Evolutionary conservation across 352 stramenopile species (phyloP), one percentile per base, ranked within the genome.

Genomic region (Phytophthora chlamydospora): DNA sequence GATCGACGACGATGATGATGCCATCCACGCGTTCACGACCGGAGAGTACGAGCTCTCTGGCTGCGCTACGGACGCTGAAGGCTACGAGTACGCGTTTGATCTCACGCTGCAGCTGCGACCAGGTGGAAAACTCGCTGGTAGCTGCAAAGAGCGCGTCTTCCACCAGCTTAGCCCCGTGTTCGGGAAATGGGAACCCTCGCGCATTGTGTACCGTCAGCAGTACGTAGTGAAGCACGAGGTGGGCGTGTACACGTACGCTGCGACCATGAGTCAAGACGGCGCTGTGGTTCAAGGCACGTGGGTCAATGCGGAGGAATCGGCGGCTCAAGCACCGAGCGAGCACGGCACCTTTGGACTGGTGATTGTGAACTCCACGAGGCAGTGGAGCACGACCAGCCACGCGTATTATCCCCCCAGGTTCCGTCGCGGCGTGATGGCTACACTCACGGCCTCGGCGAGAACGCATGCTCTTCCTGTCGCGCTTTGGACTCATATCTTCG

Each of bases 71-170:
- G 83, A 91, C 40, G 66, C 71, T 10, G 83, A 91, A 17, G 83
- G 80, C 10, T 91, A 91, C 66, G 80, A 91, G 50, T 91, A 91
- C 63, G 75, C 71, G 11, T 89, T 84, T 29, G 66, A 83, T 58
- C 63, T 90, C 1, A 48, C 73, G 14, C 19, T 91, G 16, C 56
- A 79, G n/a, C 61, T 91, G 13, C 44, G 66, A 3, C 50, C 78
- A 0, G 56, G 61, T 41, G 78, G 83, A 0, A 57, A 53, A 14
- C 51, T 91, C 2, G 21, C 48, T 6, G 83, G 80, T 8, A 58
- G 69, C 39, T 70, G 68, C 24, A 80, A 67, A n/a, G 80, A 91
- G 62, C 71, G 70, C 13, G 62, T 91, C 41, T 89, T 89, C 21
- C 66, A 80, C 11, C 83, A 91, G 61, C 71, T 56, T 5, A 68